Evolutionary conservation across 2,329 filamentous ascomycete species (phyloP), one percentile per base, ranked within the genome.

Genomic region (Cladosporium sphaerospermum): DNA sequence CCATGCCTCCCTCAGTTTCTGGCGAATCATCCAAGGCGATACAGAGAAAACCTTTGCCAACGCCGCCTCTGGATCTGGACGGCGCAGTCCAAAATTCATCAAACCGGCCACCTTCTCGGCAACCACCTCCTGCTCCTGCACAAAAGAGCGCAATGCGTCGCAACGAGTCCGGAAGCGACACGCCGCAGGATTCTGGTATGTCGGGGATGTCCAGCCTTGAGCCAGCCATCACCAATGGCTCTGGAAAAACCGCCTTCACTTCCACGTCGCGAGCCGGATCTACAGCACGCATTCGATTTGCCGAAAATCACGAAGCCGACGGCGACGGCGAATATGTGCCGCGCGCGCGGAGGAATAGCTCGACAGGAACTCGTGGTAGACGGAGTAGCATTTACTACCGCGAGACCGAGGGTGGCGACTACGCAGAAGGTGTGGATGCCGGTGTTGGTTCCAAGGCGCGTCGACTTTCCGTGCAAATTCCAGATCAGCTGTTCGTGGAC

Each of bases 401-500:
- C 45, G 56, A 56, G 34, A 59, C 56, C 23, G 64, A 65, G 34
- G 61, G 58, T 28, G 64, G 62, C 37, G 45, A 56, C 40, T 61
- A 63, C 51, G 39, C 56, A 14, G 57, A 62, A 48, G 64, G 64
- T 52, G 66, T 67, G 9, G 63, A 66, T 47, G 45, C 54, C 32
- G 67, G 67, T 55, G 65, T 62, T 9, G 67, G 67, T 13, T 65
- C 64, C 9, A 69, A 68, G 53, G 66, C 67, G 14, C 64, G 66
- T 33, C 59, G 62, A 45, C 59, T 69, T 9, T 69, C 66, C 10
- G 59, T 66, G 2, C 52, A 56, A 18, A 54, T 67, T 19, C 66
- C 64, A 11, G 58, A 65, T 18, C 59, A 63, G 9, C 46, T 68
- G 8, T 53, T 61, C 10, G 64, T 69, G 4, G 66, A 67, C 39